Evolutionary conservation across 164 flowering plant genomes (phyloP), one percentile per base, ranked within the genome.

Genomic region (Magnolia sinica): DNA sequence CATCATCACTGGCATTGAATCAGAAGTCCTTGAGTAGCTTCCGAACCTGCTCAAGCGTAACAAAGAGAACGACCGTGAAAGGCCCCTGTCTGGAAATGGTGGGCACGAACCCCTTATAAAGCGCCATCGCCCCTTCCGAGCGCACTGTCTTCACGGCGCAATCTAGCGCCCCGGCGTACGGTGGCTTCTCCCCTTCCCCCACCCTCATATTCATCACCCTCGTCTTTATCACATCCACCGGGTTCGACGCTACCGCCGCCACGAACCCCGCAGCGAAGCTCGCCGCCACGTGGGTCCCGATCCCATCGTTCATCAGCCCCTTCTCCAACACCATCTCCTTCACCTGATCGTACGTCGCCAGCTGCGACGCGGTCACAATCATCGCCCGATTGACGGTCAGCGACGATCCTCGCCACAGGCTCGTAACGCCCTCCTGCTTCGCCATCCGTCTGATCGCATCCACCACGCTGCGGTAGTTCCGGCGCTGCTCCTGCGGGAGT

Each of bases 161-260:
- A 79, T 94, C 98, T 45, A 91, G 1, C 18, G 98, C 93, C 19
- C 98, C 96, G 1, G 80, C 45, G 79, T 94, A 94, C 8, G 98
- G 97, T 11, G 95, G 83, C 70, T 81, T 82, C 72, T 29, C 71
- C 31, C 92, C 95, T 0, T 86, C 70, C 77, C 85, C 94, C 70
- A 89, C 92, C 87, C 87, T 94, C 98, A 94, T 92, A 79, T 92
- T 94, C 96, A 92, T 92, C 77, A 94, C 95, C 79, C 96, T 73
- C 0, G 98, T 94, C 80, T 94, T 94, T 3, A 92, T 87, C 83
- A 92, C 96, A 71, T 94, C 98, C 73, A 94, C 89, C 64, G 98
- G 98, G 50, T 92, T 92, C 64, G 97, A 85, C n/a, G 85, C 92
- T 68, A 90, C 92, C 24, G 98, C 76, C 8, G 98, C 97, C 63